phyloP scores from a whole-genome alignment of 331 rosid species.

The Ulmus americana region DNA sequence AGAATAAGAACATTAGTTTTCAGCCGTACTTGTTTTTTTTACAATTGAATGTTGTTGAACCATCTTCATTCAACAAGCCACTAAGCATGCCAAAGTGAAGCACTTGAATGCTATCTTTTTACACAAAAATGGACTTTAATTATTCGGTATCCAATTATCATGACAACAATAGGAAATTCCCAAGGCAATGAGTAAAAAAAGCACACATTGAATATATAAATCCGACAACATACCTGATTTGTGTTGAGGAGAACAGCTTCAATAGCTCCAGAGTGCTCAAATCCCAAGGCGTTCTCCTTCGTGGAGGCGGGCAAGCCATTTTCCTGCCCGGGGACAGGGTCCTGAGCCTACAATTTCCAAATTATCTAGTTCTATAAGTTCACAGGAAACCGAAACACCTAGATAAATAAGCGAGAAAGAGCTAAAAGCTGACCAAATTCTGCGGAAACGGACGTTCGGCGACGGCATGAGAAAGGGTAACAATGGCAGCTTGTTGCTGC shows the following conservation, averaged over 20 bases:
- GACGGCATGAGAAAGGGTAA: conserved; percentile 63
- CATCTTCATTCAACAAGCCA: too few relatives aligned
- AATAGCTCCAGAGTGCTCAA: conserved; percentile 47
- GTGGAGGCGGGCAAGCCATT: conserved; percentile 47
- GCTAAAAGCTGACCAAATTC: conserved; percentile 43
- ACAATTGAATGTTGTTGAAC: too few relatives aligned
- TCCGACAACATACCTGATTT: conserved; percentile 50
- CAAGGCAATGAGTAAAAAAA: background rate
- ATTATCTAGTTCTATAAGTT: background rate
- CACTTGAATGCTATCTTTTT: background rate
- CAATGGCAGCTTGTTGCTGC: conserved; percentile 64
- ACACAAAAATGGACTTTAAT: background rate
- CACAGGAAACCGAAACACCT: background rate
- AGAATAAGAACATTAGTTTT: too few relatives aligned
- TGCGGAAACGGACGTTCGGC: conserved; percentile 80
- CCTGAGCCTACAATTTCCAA: conserved; percentile 41
- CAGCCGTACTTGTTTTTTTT: too few relatives aligned
- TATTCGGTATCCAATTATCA: background rate
- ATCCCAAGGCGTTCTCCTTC: conserved; percentile 44
- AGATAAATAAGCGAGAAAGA: background rate
- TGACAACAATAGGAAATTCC: background rate
- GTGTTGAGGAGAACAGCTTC: conserved; percentile 74
- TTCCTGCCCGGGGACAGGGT: conserved; percentile 43
- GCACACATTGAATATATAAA: background rate
- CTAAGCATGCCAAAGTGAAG: too few relatives aligned